Evolutionary conservation across 164 flowering plant species (phyloP).

Genomic region (Protea cynaroides): DNA sequence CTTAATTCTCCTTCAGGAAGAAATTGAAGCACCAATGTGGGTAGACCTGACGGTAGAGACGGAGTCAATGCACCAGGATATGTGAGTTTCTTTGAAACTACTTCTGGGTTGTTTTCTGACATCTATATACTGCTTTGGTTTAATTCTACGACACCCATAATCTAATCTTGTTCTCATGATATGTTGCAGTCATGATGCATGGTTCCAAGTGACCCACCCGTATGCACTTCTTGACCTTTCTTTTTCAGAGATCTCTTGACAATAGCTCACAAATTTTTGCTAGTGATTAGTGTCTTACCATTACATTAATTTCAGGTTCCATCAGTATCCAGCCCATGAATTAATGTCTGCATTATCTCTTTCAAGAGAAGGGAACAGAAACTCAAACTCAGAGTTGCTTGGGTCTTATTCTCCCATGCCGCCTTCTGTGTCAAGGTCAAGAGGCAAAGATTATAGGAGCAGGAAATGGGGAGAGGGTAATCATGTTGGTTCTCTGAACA

Average conservation of each 20-base stretch:
- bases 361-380: conserved; percentile 17
- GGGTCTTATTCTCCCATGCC: conserved; percentile 48
- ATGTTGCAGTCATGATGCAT: conserved; percentile 52
- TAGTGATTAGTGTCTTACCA: background rate
- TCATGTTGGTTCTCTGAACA: conserved; percentile 11
- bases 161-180: conserved; percentile 6
- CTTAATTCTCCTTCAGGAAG: conserved; percentile 42
- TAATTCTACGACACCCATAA: background rate
- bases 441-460: conserved; percentile 54
- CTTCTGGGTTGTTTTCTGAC: background rate
- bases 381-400: conserved; percentile 17
- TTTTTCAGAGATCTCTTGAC: background rate
- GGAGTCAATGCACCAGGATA: conserved; percentile 24
- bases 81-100: conserved; percentile 28
- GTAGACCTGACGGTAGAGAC: conserved; percentile 52
- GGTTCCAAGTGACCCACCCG: conserved; percentile 60
- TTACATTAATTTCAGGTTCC: conserved; percentile 43
- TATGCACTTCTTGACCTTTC: conserved; percentile 25
- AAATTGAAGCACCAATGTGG: conserved; percentile 87
- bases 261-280: background rate
- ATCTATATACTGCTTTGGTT: background rate
- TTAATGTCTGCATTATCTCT: conserved; percentile 34
- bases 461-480: conserved; percentile 28
- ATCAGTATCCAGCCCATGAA: conserved; percentile 41
- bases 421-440: conserved; percentile 59